Evolutionary conservation across 2,329 filamentous ascomycete genomes (phyloP).

Genomic region (Hymenotorrendiella dingleyae): DNA sequence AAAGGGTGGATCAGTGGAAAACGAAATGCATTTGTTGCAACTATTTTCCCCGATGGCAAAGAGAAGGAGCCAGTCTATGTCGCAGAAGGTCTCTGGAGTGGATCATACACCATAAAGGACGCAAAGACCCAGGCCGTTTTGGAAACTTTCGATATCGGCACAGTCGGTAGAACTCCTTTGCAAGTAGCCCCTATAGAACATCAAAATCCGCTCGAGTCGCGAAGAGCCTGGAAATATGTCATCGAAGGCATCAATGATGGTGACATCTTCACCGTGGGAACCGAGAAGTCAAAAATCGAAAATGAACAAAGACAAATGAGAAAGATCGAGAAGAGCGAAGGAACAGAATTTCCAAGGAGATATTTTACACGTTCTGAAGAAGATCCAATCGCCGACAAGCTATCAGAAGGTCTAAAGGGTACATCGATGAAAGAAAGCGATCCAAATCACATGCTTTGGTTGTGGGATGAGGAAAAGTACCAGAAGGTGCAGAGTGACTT

Average conservation of each 20-base stretch:
- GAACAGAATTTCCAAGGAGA: slow-evolving; percentile 68
- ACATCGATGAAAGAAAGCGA: slow-evolving; percentile 16
- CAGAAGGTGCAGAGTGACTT: slow-evolving; percentile 10
- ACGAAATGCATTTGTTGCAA: slow-evolving; percentile 81
- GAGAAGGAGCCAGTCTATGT: slow-evolving; percentile 72
- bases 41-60: slow-evolving; percentile 61
- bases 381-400: slow-evolving; percentile 35
- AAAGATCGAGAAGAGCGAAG: slow-evolving; percentile 65
- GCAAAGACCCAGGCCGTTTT: slow-evolving; percentile 47
- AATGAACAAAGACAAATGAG: slow-evolving; percentile 76
- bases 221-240: slow-evolving; percentile 82
- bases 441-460: slow-evolving; percentile 21
- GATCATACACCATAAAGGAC: slow-evolving; percentile 70
- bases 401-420: slow-evolving; percentile 34
- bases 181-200: slow-evolving; percentile 64
- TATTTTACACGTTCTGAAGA: slow-evolving; percentile 64
- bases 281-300: slow-evolving; percentile 84
- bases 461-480: slow-evolving; percentile 27
- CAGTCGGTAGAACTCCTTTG: slow-evolving; percentile 57
- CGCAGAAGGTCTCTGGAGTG: slow-evolving; percentile 86
- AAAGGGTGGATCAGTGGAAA: slow-evolving; percentile 93
- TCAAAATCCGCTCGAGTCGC: slow-evolving; percentile 82
- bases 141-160: slow-evolving; percentile 53
- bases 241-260: slow-evolving; percentile 71
- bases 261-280: slow-evolving; percentile 73